phyloP scores from a whole-genome alignment of 805 yeast genomes.

The Candida germanica region DNA sequence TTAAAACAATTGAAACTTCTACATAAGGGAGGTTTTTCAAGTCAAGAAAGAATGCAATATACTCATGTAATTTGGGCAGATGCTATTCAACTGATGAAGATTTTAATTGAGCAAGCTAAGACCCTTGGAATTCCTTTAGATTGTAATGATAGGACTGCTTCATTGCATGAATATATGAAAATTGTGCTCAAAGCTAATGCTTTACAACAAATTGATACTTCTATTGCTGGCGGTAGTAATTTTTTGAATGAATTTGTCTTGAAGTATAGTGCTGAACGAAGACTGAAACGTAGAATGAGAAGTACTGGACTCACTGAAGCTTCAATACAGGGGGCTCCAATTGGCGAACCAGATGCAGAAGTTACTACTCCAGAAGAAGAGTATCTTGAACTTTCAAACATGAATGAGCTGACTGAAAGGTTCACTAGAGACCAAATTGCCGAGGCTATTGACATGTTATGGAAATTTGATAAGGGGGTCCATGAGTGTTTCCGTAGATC shows the following conservation, averaged over 20 bases:
- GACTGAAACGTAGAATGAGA: constrained; percentile 45
- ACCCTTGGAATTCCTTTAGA: constrained; percentile 60
- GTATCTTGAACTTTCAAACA: neutral
- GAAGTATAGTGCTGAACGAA: constrained; percentile 56
- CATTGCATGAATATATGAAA: constrained; percentile 46
- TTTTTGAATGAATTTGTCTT: constrained; percentile 63
- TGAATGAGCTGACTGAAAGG: constrained; percentile 5
- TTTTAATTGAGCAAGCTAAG: constrained; percentile 70
- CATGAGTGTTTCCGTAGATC: constrained; percentile 53
- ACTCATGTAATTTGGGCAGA: constrained; percentile 91
- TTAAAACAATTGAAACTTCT: constrained; percentile 81
- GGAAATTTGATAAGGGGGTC: constrained; percentile 72
- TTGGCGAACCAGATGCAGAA: constrained; percentile 6
- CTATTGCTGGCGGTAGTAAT: constrained; percentile 62
- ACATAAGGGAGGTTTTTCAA: constrained; percentile 82
- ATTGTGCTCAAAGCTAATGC: constrained; percentile 55
- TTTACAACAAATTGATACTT: constrained; percentile 59
- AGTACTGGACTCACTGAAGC: constrained; percentile 48
- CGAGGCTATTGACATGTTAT: constrained; percentile 60
- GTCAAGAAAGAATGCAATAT: constrained; percentile 76
- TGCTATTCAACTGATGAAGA: constrained; percentile 78
- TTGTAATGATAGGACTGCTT: constrained; percentile 53
- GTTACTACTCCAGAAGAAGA: constrained; percentile 7
- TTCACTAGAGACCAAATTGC: constrained; percentile 56
- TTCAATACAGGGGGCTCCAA: neutral